phyloP scores from a whole-genome alignment of 2,329 filamentous ascomycete species.

The Blastomyces parvus region DNA sequence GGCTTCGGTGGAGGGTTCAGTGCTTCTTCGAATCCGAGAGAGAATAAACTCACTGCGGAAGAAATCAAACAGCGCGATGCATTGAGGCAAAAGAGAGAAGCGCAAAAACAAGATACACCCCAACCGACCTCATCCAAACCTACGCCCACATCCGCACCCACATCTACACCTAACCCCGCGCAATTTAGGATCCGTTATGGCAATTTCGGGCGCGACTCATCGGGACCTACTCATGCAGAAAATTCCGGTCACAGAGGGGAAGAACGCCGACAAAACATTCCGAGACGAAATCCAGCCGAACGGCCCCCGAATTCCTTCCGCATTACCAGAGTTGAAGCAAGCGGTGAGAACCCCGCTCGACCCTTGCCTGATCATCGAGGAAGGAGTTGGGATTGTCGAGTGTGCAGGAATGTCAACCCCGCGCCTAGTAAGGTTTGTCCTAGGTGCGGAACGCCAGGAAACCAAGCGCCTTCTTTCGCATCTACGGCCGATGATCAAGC shows the following conservation, averaged over 20 bases:
- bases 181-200: constrained; percentile 1
- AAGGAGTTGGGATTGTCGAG: neutral
- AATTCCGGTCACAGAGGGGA: constrained; percentile 14
- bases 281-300: neutral
- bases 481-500: neutral
- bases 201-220: neutral
- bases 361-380: neutral
- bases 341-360: neutral
- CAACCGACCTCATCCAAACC: neutral
- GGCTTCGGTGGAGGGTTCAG: neutral
- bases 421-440: neutral
- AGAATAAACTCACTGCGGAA: constrained; percentile 15
- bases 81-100: neutral
- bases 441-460: neutral
- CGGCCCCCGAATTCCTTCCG: neutral
- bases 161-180: neutral
- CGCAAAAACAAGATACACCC: neutral
- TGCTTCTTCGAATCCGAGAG: neutral
- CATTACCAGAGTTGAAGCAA: neutral
- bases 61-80: constrained; percentile 16
- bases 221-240: neutral
- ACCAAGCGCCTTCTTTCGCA: neutral
- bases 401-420: neutral
- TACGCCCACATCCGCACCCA: neutral
- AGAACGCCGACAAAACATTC: constrained; percentile 14